These are phyloP conservation scores for Candida tropicalis DNA, from an alignment of 1,139 yeast species.

Conservation along the genomic window DNA sequence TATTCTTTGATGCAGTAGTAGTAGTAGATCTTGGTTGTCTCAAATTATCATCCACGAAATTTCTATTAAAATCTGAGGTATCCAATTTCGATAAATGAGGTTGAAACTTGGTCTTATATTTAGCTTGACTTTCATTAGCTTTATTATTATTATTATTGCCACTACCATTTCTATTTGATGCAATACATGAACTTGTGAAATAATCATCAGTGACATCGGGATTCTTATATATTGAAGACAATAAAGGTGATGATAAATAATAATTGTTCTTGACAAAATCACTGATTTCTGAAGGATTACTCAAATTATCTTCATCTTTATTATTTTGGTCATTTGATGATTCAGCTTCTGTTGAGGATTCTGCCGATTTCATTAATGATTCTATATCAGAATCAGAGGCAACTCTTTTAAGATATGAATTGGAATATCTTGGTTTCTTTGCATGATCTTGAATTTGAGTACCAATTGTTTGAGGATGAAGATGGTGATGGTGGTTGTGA, in stretches of 20 bases:
- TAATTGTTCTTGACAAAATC: slow-evolving; percentile 41
- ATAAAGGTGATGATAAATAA: slow-evolving; percentile 43
- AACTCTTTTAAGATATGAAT: slow-evolving; percentile 39
- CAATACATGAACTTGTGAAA: slow-evolving; percentile 2
- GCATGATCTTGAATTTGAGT: slow-evolving; percentile 22
- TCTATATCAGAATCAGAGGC: slow-evolving; percentile 34
- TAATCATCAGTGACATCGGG: slow-evolving; percentile 9
- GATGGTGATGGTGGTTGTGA: slow-evolving; percentile 13
- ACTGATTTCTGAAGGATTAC: slow-evolving; percentile 11
- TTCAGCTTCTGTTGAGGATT: not conserved
- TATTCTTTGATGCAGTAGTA: slow-evolving; percentile 1
- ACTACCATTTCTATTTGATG: not conserved
- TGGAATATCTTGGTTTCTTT: slow-evolving; percentile 43
- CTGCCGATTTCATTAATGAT: slow-evolving; percentile 8
- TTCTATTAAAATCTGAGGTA: slow-evolving; percentile 12
- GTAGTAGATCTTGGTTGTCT: not conserved
- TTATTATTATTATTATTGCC: not conserved
- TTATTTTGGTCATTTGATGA: not conserved
- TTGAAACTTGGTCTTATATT: slow-evolving; percentile 15
- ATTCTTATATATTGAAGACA: slow-evolving; percentile 25
- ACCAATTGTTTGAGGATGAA: slow-evolving; percentile 8
- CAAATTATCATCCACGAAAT: slow-evolving; percentile 8
- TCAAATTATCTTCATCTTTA: slow-evolving; percentile 1
- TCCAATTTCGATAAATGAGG: slow-evolving; percentile 11
- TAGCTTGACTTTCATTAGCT: slow-evolving; percentile 2